Evolutionary conservation across 192 early-diverging fungal species (phyloP).

Genomic region (Jimgerdemannia flammicorona): DNA sequence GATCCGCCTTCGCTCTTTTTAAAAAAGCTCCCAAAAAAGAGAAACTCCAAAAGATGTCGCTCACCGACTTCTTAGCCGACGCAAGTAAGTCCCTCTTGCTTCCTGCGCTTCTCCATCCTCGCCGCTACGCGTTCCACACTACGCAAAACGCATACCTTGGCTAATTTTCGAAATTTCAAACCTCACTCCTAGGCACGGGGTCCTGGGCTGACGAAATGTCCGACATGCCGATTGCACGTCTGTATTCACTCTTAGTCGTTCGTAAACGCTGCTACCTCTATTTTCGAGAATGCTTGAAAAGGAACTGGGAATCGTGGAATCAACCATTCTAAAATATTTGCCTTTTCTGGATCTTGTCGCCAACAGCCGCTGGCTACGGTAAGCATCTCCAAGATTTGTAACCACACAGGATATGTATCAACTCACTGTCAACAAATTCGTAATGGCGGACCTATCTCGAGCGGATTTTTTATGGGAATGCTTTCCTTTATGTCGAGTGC

Average conservation of each 20-base stretch:
- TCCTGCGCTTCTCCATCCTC: no score
- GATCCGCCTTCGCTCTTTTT: no score
- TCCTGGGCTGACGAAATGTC: conserved; percentile 94
- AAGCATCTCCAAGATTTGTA: neutral
- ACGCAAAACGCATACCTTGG: neutral
- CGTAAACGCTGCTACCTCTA: neutral
- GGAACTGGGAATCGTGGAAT: neutral
- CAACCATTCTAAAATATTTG: neutral
- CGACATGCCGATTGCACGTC: conserved; percentile 85
- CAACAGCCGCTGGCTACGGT: conserved; percentile 4
- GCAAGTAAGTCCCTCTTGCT: conserved; percentile 40
- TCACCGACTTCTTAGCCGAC: conserved; percentile 79
- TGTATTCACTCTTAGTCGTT: conserved; percentile 27
- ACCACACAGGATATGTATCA: neutral
- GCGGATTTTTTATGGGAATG: neutral
- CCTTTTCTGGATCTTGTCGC: conserved; percentile 16
- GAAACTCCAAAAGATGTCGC: conserved; percentile 86
- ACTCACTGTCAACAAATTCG: neutral
- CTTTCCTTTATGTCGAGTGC: neutral
- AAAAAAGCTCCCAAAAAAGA: conserved; percentile 47
- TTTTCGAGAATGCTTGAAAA: neutral
- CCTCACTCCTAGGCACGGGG: conserved; percentile 39
- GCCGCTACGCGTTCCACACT: neutral
- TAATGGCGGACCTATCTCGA: neutral
- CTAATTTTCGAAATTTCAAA: neutral